phyloP scores from a whole-genome alignment of 495 filamentous ascomycete genomes.

The Podospora anserina region DNA sequence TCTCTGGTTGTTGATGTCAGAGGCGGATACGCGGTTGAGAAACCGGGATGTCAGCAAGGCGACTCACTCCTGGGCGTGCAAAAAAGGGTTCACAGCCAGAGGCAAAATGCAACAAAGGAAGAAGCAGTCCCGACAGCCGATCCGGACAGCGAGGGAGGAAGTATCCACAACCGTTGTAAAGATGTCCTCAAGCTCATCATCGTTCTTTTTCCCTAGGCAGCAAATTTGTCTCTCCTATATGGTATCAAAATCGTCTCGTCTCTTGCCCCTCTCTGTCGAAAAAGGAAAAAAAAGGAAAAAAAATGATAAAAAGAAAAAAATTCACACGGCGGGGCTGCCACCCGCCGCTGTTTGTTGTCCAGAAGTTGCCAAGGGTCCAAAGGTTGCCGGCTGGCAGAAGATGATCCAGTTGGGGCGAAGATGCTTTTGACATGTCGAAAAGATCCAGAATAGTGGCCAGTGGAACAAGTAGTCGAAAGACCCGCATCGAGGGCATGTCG shows the following conservation, averaged over 20 bases:
- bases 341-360: conserved; percentile 17
- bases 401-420: conserved; percentile 15
- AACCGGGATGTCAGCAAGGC: conserved; percentile 16
- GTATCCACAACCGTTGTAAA: conserved; percentile 19
- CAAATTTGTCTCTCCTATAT: conserved; percentile 22
- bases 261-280: neutral
- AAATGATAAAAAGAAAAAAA: conserved; percentile 9
- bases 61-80: conserved; percentile 12
- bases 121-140: conserved; percentile 19
- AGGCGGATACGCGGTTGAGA: conserved; percentile 15
- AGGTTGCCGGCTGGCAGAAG: conserved; percentile 13
- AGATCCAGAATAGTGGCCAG: neutral
- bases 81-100: conserved; percentile 9
- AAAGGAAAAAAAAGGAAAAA: neutral
- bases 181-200: conserved; percentile 15
- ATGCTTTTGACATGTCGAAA: neutral
- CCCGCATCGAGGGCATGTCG: conserved; percentile 1
- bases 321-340: conserved; percentile 32
- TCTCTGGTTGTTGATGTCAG: conserved; percentile 32
- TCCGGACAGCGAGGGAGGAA: conserved; percentile 36
- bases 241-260: conserved; percentile 7
- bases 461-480: neutral
- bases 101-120: conserved; percentile 10
- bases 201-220: conserved; percentile 18
- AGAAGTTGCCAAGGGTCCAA: conserved; percentile 12